Percentiles rank a stretch among this genome's conserved stretches.
These are phyloP conservation scores for Phytophthora tubulina DNA, from an alignment of 352 stramenopile genomes.

Conservation along the genomic window DNA sequence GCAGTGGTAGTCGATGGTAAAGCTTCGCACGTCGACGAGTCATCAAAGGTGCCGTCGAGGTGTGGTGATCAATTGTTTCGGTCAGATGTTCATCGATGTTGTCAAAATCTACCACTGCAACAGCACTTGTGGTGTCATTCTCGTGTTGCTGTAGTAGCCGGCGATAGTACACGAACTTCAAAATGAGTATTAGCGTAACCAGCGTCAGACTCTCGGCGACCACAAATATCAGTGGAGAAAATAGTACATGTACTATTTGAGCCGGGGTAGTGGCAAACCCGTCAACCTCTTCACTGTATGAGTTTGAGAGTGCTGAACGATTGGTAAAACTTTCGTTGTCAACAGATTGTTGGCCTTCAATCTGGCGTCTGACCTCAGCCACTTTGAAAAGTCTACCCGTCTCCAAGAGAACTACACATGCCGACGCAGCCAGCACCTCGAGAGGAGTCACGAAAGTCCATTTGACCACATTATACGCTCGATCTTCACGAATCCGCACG, in stretches of 20 bases:
- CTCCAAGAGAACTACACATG: conserved; percentile 40
- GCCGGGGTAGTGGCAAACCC: conserved; percentile 45
- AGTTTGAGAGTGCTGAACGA: conserved; percentile 49
- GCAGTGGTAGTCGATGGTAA: conserved; percentile 61
- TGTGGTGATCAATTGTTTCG: conserved; percentile 13
- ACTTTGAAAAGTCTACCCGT: conserved; percentile 39
- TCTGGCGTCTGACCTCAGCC: conserved; percentile 40
- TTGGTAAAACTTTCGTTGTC: conserved; percentile 47
- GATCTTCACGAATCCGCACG: conserved; percentile 43
- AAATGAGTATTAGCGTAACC: conserved; percentile 26
- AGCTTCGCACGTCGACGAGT: conserved; percentile 8
- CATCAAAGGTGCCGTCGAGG: conserved; percentile 24
- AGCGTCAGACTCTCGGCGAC: conserved; percentile 43
- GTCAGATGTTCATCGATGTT: conserved; percentile 24
- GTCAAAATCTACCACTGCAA: conserved; percentile 33
- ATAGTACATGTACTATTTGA: conserved; percentile 38
- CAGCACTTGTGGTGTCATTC: conserved; percentile 4
- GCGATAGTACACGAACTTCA: conserved; percentile 33
- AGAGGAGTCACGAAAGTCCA: conserved; percentile 50
- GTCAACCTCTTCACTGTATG: conserved; percentile 65
- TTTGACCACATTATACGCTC: conserved; percentile 52
- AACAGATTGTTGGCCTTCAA: conserved; percentile 49
- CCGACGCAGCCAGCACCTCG: conserved; percentile 49
- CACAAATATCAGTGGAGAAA: conserved; percentile 46
- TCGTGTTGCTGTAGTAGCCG: conserved; percentile 6